Evolutionary conservation across 257 asterid species (phyloP).

Genomic region (Nicotiana noctiflora): DNA sequence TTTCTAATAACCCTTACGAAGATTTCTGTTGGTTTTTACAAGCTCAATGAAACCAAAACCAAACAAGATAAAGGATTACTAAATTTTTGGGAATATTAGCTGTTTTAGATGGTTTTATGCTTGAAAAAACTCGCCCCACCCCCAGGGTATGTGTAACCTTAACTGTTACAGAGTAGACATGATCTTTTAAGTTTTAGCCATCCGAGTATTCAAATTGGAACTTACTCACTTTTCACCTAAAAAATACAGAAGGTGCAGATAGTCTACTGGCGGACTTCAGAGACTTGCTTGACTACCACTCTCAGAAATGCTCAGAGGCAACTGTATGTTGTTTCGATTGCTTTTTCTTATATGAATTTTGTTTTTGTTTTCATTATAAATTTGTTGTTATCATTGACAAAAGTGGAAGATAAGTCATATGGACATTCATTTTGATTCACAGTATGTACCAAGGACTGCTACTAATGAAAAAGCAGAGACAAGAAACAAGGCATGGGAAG

Average conservation of each 20-base stretch:
- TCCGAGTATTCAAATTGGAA: background rate
- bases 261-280: conserved; percentile 52
- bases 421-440: conserved; percentile 12
- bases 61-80: background rate
- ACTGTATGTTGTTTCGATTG: conserved; percentile 29
- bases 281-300: conserved; percentile 40
- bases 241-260: conserved; percentile 43
- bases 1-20: background rate
- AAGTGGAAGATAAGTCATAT: background rate
- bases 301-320: conserved; percentile 33
- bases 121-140: background rate
- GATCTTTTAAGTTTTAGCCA: background rate
- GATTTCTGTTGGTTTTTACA: background rate
- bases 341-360: background rate
- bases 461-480: conserved; percentile 24
- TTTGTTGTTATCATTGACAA: background rate
- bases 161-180: background rate
- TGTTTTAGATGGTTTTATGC: background rate
- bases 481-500: conserved; percentile 28
- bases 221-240: background rate
- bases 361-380: background rate
- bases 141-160: background rate
- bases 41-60: background rate
- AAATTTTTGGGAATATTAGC: background rate
- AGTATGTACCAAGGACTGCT: conserved; percentile 37